phyloP scores from a whole-genome alignment of 2,329 filamentous ascomycete species.

The Zymoseptoria tritici region DNA sequence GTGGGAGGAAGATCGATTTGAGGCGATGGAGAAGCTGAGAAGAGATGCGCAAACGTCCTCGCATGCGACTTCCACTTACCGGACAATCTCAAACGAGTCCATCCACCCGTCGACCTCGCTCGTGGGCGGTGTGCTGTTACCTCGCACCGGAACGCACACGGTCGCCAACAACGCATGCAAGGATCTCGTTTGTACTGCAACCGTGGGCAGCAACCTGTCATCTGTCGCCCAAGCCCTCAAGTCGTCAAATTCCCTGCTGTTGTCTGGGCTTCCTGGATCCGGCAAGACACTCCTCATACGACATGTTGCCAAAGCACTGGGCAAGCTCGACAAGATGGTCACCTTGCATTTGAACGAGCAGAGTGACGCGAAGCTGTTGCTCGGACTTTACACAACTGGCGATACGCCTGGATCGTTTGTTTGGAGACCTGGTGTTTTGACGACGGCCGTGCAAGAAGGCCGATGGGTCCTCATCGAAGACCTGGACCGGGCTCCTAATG shows the following conservation, averaged over 20 bases:
- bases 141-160: constrained; percentile 37
- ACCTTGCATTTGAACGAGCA: constrained; percentile 96
- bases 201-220: constrained; percentile 65
- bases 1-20: constrained; percentile 55
- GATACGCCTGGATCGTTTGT: constrained; percentile 80
- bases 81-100: constrained; percentile 8
- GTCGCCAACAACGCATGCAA: background rate
- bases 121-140: constrained; percentile 61
- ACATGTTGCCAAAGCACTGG: constrained; percentile 71
- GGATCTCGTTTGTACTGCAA: constrained; percentile 61
- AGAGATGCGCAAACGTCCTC: background rate
- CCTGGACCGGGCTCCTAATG: constrained; percentile 85
- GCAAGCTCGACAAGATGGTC: constrained; percentile 74
- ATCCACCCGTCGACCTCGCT: constrained; percentile 45
- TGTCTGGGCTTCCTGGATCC: constrained; percentile 75
- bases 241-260: constrained; percentile 61
- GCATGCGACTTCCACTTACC: background rate
- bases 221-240: constrained; percentile 62
- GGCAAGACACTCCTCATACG: constrained; percentile 86
- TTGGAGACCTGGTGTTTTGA: constrained; percentile 88
- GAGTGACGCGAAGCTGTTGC: constrained; percentile 91
- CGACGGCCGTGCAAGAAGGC: constrained; percentile 86
- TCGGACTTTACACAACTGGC: constrained; percentile 89
- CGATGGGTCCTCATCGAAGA: constrained; percentile 98
- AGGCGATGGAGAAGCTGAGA: constrained; percentile 18